Conservation (phyloP, 2,329 filamentous ascomycete species). For the Penicillium brasilianum region DNA sequence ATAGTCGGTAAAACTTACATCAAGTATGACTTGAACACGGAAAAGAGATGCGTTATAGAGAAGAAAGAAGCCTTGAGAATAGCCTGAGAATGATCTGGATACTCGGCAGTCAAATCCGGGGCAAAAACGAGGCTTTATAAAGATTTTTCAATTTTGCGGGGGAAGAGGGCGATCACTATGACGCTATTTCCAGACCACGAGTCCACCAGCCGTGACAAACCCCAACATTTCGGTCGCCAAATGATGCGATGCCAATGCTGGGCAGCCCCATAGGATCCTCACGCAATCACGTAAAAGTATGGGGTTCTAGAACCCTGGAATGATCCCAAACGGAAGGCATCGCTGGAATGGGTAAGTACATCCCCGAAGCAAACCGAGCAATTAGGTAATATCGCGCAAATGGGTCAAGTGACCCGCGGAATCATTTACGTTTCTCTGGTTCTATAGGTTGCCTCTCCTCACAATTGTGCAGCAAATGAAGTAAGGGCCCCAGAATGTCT, state of each 20-base stretch:
- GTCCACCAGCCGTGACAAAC: not conserved
- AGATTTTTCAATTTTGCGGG: slow-evolving; percentile 22
- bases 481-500: slow-evolving; percentile 4
- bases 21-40: not conserved
- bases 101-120: slow-evolving; percentile 8
- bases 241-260: slow-evolving; percentile 7
- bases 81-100: slow-evolving; percentile 3
- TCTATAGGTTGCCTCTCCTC: not conserved
- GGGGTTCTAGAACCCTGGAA: slow-evolving; percentile 17
- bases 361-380: slow-evolving; percentile 10
- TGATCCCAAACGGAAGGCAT: slow-evolving; percentile 4
- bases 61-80: not conserved
- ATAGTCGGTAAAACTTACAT: slow-evolving; percentile 9
- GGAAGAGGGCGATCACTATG: slow-evolving; percentile 22
- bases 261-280: slow-evolving; percentile 4
- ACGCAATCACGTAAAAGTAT: slow-evolving; percentile 22
- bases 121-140: slow-evolving; percentile 14
- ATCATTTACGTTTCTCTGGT: slow-evolving; percentile 10
- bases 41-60: slow-evolving; percentile 2
- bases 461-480: not conserved
- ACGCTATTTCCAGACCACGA: slow-evolving; percentile 18
- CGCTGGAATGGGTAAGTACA: slow-evolving; percentile 9
- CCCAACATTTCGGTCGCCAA: not conserved
- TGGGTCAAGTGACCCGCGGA: slow-evolving; percentile 9
- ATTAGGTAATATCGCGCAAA: slow-evolving; percentile 17